These are phyloP conservation scores for Orbilia oligospora DNA, from an alignment of 2,329 filamentous ascomycete genomes.

Conservation along the genomic window DNA sequence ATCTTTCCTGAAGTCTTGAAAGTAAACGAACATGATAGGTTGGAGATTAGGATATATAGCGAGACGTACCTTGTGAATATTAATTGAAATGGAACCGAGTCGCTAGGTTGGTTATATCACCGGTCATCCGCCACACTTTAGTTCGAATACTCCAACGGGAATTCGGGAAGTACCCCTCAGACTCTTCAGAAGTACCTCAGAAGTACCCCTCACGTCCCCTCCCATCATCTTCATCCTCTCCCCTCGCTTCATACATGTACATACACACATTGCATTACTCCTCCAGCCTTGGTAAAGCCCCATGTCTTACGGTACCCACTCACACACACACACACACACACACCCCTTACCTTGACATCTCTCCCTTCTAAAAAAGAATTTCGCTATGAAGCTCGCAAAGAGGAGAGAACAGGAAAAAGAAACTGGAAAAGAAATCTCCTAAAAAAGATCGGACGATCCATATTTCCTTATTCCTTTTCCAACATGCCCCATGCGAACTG, in stretches of 20 bases:
- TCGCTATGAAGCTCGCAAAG: slow-evolving; percentile 7
- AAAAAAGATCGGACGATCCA: slow-evolving; percentile 61
- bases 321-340: no score
- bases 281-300: slow-evolving; percentile 25
- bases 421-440: slow-evolving; percentile 37
- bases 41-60: neutral
- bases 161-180: slow-evolving; percentile 22
- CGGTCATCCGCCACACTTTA: slow-evolving; percentile 59
- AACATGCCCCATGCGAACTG: slow-evolving; percentile 49
- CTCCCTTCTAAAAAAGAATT: neutral
- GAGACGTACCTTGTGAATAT: no score
- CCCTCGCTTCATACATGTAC: neutral
- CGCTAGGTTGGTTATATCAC: slow-evolving; percentile 3
- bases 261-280: no score
- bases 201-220: slow-evolving; percentile 49
- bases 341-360: slow-evolving; percentile 28
- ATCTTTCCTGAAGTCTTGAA: neutral
- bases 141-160: slow-evolving; percentile 1
- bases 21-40: neutral
- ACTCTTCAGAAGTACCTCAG: slow-evolving; percentile 32
- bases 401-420: neutral
- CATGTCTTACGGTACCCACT: slow-evolving; percentile 24
- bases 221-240: neutral
- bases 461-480: slow-evolving; percentile 47
- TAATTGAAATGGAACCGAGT: neutral